These are phyloP conservation scores for Ophiostoma novo-ulmi DNA, from an alignment of 2,329 filamentous ascomycete genomes.

Conservation along the genomic window DNA sequence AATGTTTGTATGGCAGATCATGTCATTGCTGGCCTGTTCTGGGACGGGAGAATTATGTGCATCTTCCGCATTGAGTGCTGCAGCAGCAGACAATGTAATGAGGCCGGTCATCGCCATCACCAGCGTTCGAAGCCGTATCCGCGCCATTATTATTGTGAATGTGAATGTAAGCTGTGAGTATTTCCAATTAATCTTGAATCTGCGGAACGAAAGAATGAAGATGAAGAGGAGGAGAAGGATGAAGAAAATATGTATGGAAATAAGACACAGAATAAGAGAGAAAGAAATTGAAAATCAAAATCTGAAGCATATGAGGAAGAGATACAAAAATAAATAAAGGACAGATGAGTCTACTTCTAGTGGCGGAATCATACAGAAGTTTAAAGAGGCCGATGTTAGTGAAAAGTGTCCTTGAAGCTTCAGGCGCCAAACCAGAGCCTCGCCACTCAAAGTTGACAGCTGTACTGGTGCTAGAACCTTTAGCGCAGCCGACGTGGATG, in stretches of 20 bases:
- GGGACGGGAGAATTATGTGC: neutral
- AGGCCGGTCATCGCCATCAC: neutral
- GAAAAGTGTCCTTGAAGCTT: slow-evolving; percentile 11
- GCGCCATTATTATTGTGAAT: slow-evolving; percentile 3
- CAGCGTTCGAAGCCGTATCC: slow-evolving; percentile 5
- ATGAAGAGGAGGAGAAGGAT: neutral
- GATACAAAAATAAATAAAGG: neutral
- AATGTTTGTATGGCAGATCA: slow-evolving; percentile 61
- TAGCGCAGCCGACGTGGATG: neutral
- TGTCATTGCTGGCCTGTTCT: slow-evolving; percentile 35
- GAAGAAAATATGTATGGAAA: neutral
- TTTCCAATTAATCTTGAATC: neutral
- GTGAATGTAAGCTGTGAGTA: neutral
- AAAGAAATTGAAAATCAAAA: neutral
- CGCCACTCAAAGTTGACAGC: slow-evolving; percentile 19
- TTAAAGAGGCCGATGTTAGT: neutral
- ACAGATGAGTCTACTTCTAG: neutral
- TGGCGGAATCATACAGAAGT: neutral
- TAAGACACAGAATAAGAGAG: neutral
- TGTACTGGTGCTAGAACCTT: neutral
- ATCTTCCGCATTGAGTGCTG: neutral
- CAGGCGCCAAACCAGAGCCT: slow-evolving; percentile 20
- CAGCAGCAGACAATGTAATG: neutral
- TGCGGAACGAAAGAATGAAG: neutral
- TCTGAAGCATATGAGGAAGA: neutral